Evolutionary conservation across 805 yeast genomes (phyloP).

Genomic region (Ogataea salicorniae): DNA sequence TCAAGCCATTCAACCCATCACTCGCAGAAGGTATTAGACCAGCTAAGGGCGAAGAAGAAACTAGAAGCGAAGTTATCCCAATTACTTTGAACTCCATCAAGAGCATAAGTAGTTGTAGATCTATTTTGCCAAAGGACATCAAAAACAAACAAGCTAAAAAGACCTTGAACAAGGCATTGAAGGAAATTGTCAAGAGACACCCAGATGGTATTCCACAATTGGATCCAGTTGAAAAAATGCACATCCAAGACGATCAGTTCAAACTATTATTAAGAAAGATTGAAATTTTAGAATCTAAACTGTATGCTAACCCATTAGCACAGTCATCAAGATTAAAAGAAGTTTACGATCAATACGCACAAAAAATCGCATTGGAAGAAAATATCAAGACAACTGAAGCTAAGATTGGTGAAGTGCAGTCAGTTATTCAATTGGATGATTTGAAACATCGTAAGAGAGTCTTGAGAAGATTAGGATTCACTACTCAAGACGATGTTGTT

Average conservation of each 20-base stretch:
- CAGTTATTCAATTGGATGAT: conserved; percentile 92
- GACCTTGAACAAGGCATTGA: conserved; percentile 63
- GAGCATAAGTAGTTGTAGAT: conserved; percentile 72
- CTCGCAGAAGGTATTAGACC: conserved; percentile 89
- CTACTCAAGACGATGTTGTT: conserved; percentile 81
- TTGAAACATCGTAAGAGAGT: conserved; percentile 90
- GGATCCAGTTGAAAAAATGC: conserved; percentile 91
- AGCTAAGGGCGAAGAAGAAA: conserved; percentile 62
- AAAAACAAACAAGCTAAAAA: conserved; percentile 53
- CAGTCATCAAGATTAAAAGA: conserved; percentile 56
- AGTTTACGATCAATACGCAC: conserved; percentile 58
- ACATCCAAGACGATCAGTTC: conserved; percentile 70
- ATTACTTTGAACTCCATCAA: conserved; percentile 74
- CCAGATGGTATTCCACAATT: conserved; percentile 88
- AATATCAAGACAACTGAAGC: conserved; percentile 56
- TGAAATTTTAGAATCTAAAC: conserved; percentile 73
- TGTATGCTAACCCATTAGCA: conserved; percentile 63
- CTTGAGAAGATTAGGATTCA: conserved; percentile 84
- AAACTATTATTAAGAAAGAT: conserved; percentile 65
- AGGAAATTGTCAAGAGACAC: conserved; percentile 76
- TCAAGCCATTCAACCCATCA: conserved; percentile 72
- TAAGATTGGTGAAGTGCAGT: conserved; percentile 76
- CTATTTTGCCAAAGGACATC: conserved; percentile 73
- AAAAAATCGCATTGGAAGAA: conserved; percentile 56
- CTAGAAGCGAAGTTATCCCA: conserved; percentile 76